These are phyloP conservation scores for Diaporthe amygdali DNA, from an alignment of 2,329 filamentous ascomycete genomes.

Conservation along the genomic window DNA sequence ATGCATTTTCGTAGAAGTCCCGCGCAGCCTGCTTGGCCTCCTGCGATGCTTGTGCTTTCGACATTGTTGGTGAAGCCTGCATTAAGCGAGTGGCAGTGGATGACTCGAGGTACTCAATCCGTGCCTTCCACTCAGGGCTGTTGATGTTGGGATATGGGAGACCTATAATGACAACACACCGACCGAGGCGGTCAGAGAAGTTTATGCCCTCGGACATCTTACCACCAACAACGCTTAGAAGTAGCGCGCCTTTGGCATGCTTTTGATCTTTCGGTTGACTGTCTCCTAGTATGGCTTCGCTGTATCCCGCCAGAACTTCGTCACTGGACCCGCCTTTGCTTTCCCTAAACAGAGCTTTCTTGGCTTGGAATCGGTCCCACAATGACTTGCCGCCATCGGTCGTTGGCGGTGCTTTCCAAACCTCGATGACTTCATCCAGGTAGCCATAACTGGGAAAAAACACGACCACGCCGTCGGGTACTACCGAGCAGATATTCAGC, in stretches of 20 bases:
- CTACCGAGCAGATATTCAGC: slow-evolving; percentile 70
- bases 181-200: slow-evolving; percentile 88
- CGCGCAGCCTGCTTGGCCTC: slow-evolving; percentile 63
- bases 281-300: slow-evolving; percentile 64
- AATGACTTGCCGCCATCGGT: slow-evolving; percentile 43
- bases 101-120: slow-evolving; percentile 83
- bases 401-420: slow-evolving; percentile 56
- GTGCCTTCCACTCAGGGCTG: slow-evolving; percentile 91
- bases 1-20: slow-evolving; percentile 92
- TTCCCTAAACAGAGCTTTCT: slow-evolving; percentile 69
- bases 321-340: slow-evolving; percentile 64
- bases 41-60: slow-evolving; percentile 37
- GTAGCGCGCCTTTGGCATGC: slow-evolving; percentile 68
- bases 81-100: slow-evolving; percentile 49
- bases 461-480: slow-evolving; percentile 88
- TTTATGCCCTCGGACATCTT: slow-evolving; percentile 98
- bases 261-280: slow-evolving; percentile 30
- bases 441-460: slow-evolving; percentile 98
- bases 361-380: slow-evolving; percentile 62
- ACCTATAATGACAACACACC: slow-evolving; percentile 89
- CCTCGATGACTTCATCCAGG: slow-evolving; percentile 72
- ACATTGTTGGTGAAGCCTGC: not conserved
- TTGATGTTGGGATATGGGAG: slow-evolving; percentile 91
- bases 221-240: slow-evolving; percentile 91
- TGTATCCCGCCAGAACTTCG: slow-evolving; percentile 76